Evolutionary conservation across 2,329 filamentous ascomycete genomes (phyloP), one percentile per base, ranked within the genome.

Genomic region (Ophiostoma angusticollis): DNA sequence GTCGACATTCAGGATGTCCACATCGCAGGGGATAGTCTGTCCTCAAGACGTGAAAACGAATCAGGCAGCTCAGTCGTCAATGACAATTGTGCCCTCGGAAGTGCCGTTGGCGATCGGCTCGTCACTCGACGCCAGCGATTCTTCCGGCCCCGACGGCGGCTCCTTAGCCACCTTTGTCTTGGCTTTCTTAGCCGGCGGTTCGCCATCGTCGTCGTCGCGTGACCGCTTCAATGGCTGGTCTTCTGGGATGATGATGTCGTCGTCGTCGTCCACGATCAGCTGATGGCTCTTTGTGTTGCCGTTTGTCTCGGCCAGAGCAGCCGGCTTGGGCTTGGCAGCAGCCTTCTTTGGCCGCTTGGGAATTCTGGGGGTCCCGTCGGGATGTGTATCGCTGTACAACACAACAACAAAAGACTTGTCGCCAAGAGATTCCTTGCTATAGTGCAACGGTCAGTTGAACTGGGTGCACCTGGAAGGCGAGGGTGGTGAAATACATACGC

Each of bases 81-180:
- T 83, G 43, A 82, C 52, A 49, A 84, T 83, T 16, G 74, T 70
- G 17, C 77, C 78, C 39, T 63, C 65, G n/a, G 57, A 61, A 3
- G 56, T 52, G 37, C 52, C 53, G 36, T 68, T 70, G 35, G 72
- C 70, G 11, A 78, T 54, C 7, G 69, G 42, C 12, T 72, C 63
- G 29, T 61, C 63, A 28, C 67, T 67, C 63, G 19, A 52, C 55
- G 30, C 23, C 24, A n/a, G 17, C 30, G n/a, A n/a, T 16, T 31
- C 8, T n/a, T n/a, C n/a, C n/a, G n/a, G n/a, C n/a, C n/a, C n/a
- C n/a, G n/a, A n/a, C n/a, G n/a, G n/a, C n/a, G n/a, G n/a, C n/a
- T 55, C 46, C 13, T 35, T 52, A 13, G 49, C 45, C 14, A 56
- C 44, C 11, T 40, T 52, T 12, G 48, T 55, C 54, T 67, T 73